Base-by-base conservation (phyloP, 2,329 filamentous ascomycete genomes). In the Xylaria sp. region DNA sequence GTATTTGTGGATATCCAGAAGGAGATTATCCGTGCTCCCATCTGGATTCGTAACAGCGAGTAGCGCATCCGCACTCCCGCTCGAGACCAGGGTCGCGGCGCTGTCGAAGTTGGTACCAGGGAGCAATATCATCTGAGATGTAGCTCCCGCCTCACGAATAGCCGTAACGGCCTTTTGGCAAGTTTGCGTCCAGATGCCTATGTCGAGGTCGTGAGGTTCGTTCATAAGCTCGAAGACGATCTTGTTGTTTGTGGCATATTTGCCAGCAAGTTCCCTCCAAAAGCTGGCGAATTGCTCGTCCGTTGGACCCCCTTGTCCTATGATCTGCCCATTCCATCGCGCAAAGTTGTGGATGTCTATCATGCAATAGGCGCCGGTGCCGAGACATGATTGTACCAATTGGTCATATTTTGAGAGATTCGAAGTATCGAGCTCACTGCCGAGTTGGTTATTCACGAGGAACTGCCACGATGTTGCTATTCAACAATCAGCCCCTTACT, bases 181-280 rank as follows among this genome's bases (percentile, higher is more conserved):
- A 0, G 87, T 88, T 4, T 82, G 76, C 0, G 86, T 88, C 90
- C 90, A 92, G 1, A 79, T 77, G 30, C 75, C 77, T 71, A 90
- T 82, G 73, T 89, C 84, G 64, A 87, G 78, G 61, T 88, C 85
- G 76, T 91, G 88, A 6, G 90, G 89, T 79, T 90, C 90, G 79
- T 92, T 92, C 89, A 92, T 92, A 53, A 92, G 76, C 14, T 88
- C 89, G 71, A 92, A 90, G 3, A 86, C 82, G 30, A 92, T 79
- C 68, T 85, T 87, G 45, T 82, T 76, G 58, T 88, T 79, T 5
- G 75, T 74, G 24, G 82, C 83, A 77, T 92, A 92, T 75, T 88
- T 87, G 0, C 79, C 81, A 0, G 90, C 89, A 4, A 89, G 77
- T 66, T 86, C 81, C 1, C 75, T 77, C 90, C 90, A 92, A 4